These are phyloP conservation scores for Lasiosphaeria hispida DNA, from an alignment of 495 filamentous ascomycete species.

Conservation along the genomic window DNA sequence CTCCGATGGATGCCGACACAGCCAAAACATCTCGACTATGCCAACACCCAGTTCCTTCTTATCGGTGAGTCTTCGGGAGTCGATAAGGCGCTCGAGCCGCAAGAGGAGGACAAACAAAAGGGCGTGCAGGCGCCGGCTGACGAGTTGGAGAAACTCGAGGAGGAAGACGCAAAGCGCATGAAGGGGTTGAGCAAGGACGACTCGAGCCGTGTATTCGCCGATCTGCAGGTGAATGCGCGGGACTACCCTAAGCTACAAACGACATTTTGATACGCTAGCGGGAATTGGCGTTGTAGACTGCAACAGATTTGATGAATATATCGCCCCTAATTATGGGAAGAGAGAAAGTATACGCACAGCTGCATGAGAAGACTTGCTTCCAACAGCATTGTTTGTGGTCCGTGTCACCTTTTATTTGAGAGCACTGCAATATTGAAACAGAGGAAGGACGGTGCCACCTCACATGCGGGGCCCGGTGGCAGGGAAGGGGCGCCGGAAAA, in stretches of 20 bases:
- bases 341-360: no score
- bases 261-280: constrained; percentile 29
- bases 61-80: constrained; percentile 70
- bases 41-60: constrained; percentile 76
- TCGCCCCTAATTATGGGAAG: no score
- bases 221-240: constrained; percentile 37
- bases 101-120: constrained; percentile 54
- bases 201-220: constrained; percentile 40
- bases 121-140: constrained; percentile 60
- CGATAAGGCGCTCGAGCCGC: constrained; percentile 58
- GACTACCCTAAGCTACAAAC: constrained; percentile 44
- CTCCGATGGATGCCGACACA: constrained; percentile 71
- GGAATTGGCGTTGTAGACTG: background rate
- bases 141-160: constrained; percentile 44
- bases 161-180: constrained; percentile 44
- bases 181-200: constrained; percentile 35
- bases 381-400: no score
- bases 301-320: no score
- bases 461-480: no score
- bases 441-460: no score
- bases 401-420: no score
- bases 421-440: no score
- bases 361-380: no score
- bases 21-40: constrained; percentile 75
- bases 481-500: no score